Evolutionary conservation across 2,329 filamentous ascomycete species (phyloP), one percentile per base, ranked within the genome.

Genomic region (Exophiala alcalophila): DNA sequence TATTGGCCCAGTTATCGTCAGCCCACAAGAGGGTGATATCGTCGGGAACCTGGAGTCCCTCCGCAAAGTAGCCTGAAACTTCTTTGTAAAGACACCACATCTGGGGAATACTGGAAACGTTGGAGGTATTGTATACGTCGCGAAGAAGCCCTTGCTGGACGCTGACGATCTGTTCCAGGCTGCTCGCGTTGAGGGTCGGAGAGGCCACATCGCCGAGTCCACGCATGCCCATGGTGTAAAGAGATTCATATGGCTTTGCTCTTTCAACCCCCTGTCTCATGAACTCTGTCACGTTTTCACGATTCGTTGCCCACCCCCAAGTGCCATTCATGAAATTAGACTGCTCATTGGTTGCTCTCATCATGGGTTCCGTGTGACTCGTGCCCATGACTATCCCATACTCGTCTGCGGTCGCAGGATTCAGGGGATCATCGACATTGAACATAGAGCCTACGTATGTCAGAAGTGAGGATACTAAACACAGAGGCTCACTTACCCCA

Each of bases 11-110:
- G 62, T 84, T 85, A 62, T 86, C 82, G 58, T 85, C 82, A 0
- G 80, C 72, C 75, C 80, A 85, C 4, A 85, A 68, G 16, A 86
- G 66, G 2, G 79, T 85, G 19, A 86, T 75, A 55, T 83, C 75
- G 25, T 85, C 81, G 0, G 81, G 63, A 60, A 84, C 73, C 2
- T 66, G 64, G 58, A 86, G 71, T 2, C 82, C 82, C 11, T 76
- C 69, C 44, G 82, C 77, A 44, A 81, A 78, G 59, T 86, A 86
- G 5, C 76, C 75, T 62, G 83, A 80, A 2, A 87, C 81, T 59
- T 87, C 83, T 58, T 85, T 86, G 64, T 86, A 87, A 48, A 86
- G 64, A 54, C 81, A 84, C 81, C 83, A 86, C 64, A 81, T 73
- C 61, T 86, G 82, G 4, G 83, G 81, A 0, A 82, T 74, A 2